Conservation (phyloP, 2,329 filamentous ascomycete species). For the Aspergillus felis region DNA sequence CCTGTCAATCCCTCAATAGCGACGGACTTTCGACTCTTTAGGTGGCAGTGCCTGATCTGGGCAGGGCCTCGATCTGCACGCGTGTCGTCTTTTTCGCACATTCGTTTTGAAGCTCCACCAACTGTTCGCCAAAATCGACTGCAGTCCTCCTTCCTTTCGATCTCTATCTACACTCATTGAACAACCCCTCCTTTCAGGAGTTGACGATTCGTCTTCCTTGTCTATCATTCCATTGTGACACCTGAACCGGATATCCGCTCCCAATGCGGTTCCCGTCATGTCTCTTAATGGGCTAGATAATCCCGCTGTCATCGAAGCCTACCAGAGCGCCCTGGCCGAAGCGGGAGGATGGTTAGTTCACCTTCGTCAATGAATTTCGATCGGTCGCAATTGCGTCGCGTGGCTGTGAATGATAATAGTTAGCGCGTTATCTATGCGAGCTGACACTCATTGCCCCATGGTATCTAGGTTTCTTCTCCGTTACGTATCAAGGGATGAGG, state of each 20-base stretch:
- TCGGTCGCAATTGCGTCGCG: conserved; percentile 6
- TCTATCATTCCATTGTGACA: not conserved
- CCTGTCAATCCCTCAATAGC: not conserved
- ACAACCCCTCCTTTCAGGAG: not conserved
- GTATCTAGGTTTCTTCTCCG: conserved; percentile 81
- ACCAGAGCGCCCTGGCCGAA: conserved; percentile 74
- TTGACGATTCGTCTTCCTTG: not conserved
- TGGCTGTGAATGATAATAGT: conserved; percentile 1
- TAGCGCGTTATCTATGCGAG: not conserved
- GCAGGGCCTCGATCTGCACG: not conserved
- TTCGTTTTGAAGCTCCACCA: conserved; percentile 3
- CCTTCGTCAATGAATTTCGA: conserved; percentile 6
- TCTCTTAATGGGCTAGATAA: conserved; percentile 94
- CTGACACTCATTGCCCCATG: conserved; percentile 7
- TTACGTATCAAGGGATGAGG: conserved; percentile 82
- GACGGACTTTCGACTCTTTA: not conserved
- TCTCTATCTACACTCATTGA: conserved; percentile 9
- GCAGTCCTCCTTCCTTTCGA: not conserved
- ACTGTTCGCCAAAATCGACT: not conserved
- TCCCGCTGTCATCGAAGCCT: conserved; percentile 74
- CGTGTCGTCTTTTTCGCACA: conserved; percentile 1
- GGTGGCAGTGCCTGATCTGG: not conserved
- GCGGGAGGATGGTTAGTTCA: conserved; percentile 84
- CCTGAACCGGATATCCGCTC: conserved; percentile 8
- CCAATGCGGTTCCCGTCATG: conserved; percentile 56